Conservation (phyloP, 108 stramenopile genomes). For the Cyclotella atomus region DNA sequence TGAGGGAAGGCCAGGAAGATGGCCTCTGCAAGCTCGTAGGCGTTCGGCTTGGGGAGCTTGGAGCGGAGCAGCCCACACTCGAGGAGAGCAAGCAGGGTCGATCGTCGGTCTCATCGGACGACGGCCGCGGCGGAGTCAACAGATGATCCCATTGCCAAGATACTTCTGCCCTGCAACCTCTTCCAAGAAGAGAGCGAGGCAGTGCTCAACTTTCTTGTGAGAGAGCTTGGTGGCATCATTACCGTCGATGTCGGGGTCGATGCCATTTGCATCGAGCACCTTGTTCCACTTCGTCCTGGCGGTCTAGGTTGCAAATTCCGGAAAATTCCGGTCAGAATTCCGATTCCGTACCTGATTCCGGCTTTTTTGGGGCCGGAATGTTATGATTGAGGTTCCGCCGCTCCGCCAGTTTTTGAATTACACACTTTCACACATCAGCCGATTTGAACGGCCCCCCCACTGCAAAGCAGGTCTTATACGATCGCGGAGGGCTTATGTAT, state of each 20-base stretch:
- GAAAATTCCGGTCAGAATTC: too few species aligned
- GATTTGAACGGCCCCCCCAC: too few species aligned
- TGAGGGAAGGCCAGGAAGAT: not conserved
- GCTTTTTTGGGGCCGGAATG: too few species aligned
- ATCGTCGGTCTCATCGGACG: not conserved
- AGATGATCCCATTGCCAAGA: not conserved
- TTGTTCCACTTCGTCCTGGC: too few species aligned
- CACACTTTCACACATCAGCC: too few species aligned
- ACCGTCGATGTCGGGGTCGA: not conserved
- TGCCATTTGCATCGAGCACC: not conserved
- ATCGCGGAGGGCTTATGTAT: too few species aligned
- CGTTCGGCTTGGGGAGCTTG: not conserved
- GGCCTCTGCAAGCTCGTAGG: not conserved
- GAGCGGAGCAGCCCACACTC: not conserved
- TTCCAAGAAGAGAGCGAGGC: not conserved
- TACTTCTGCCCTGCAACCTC: not conserved
- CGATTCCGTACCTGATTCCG: too few species aligned
- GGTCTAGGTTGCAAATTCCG: too few species aligned
- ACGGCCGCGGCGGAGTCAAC: not conserved
- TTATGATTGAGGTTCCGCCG: too few species aligned
- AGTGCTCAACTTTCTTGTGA: not conserved
- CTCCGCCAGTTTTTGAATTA: too few species aligned
- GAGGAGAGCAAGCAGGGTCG: not conserved
- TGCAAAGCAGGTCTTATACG: too few species aligned
- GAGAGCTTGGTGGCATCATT: not conserved